Conservation (phyloP, 768 basidiomycete genomes). For the Tulasnella sp. region DNA sequence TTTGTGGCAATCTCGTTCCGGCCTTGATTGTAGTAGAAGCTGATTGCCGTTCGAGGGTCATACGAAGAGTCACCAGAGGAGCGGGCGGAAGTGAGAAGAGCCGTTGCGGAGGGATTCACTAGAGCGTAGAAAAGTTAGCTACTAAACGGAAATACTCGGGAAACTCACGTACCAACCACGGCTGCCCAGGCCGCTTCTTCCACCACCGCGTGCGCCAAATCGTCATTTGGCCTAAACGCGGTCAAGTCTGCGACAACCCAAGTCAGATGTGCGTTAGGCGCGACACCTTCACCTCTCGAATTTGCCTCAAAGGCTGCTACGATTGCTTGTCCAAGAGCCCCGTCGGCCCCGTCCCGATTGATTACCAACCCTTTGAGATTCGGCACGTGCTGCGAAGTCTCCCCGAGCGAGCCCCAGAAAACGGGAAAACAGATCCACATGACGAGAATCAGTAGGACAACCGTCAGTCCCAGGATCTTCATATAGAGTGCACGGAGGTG, state of each 20-base stretch:
- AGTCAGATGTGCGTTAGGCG: not conserved
- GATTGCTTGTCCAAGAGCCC: constrained; percentile 25
- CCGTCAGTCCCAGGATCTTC: not conserved
- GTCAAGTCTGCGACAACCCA: constrained; percentile 15
- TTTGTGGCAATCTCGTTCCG: constrained; percentile 33
- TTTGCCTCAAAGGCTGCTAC: constrained; percentile 21
- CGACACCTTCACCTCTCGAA: constrained; percentile 17
- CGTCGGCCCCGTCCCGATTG: constrained; percentile 27
- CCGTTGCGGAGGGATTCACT: constrained; percentile 30
- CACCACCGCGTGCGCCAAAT: constrained; percentile 26
- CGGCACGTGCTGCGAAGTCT: constrained; percentile 17
- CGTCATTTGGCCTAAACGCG: constrained; percentile 21
- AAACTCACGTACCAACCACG: constrained; percentile 26
- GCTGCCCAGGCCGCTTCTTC: constrained; percentile 33
- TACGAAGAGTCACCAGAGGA: constrained; percentile 30
- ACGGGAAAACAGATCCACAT: constrained; percentile 1
- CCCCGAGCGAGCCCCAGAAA: constrained; percentile 21
- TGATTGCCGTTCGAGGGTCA: constrained; percentile 26
- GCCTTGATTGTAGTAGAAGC: constrained; percentile 32
- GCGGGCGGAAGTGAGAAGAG: constrained; percentile 25
- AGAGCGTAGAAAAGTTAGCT: not conserved
- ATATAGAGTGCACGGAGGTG: not conserved
- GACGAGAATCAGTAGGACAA: not conserved
- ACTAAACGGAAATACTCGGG: no score
- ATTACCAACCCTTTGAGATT: constrained; percentile 32